A percentile compares a stretch with the other conserved stretches of the same genome.
Conservation (phyloP, 331 rosid species). For the Stylosanthes scabra region DNA sequence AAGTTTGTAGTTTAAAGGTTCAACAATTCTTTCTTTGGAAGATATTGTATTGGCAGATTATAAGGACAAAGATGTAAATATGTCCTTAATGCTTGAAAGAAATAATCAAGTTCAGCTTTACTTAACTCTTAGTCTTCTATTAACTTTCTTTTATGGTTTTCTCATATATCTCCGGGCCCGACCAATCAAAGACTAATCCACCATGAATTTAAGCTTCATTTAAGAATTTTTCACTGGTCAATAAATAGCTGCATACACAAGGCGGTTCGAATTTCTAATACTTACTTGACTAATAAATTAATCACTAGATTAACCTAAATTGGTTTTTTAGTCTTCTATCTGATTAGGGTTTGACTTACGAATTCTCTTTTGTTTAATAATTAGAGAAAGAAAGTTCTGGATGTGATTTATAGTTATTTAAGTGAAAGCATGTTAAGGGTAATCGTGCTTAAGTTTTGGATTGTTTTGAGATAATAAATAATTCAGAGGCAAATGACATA, state of each 20-base stretch:
- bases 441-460: slow-evolving; percentile 22
- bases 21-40: background rate
- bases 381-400: background rate
- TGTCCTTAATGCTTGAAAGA: slow-evolving; percentile 8
- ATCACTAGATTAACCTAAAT: too few relatives aligned
- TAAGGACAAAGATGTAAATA: slow-evolving; percentile 24
- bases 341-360: background rate
- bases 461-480: slow-evolving; percentile 5
- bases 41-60: slow-evolving; percentile 23
- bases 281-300: too few relatives aligned
- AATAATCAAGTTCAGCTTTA: slow-evolving; percentile 32
- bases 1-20: slow-evolving; percentile 36
- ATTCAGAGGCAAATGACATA: background rate
- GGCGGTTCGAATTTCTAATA: too few relatives aligned
- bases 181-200: too few relatives aligned
- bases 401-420: background rate
- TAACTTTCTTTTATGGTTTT: too few relatives aligned
- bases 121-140: background rate
- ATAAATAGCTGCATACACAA: too few relatives aligned
- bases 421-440: background rate
- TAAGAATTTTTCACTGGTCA: too few relatives aligned
- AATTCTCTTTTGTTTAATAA: background rate
- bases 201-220: too few relatives aligned
- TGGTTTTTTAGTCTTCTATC: background rate
- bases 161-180: too few relatives aligned